Evolutionary conservation across 345 rosid genomes (phyloP), one percentile per base, ranked within the genome.

Genomic region (Populus tremula): DNA sequence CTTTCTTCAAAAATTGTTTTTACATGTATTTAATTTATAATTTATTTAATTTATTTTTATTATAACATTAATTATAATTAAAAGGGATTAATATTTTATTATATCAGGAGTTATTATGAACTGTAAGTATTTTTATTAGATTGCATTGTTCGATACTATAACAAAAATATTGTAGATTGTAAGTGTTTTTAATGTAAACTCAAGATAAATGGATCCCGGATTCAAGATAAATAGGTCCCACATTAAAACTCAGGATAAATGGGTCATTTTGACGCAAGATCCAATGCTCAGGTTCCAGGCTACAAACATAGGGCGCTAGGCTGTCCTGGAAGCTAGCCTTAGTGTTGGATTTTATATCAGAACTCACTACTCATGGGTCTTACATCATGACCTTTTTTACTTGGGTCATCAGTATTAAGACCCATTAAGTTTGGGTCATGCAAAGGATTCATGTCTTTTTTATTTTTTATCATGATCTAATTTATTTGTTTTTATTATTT

Each of bases 111-210:
- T 33, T 33, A 33, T 33, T 0, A 1, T 33, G 5, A 0, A 33
- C 0, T 33, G 5, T 33, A 5, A 33, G 0, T 33, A 0, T 4
- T 33, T 33, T 33, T 33, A 33, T 4, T 33, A 0, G 0, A 33
- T 33, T 33, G 0, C 0, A 33, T 0, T 33, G 36, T 4, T 33
- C 5, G 5, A 0, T 0, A 33, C 0, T 4, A 0, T 33, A 33
- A 0, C 0, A 0, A 33, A 33, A 33, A 33, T 33, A 33, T 0
- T 4, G 0, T 33, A 33, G 5, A 4, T 0, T 33, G 0, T 0
- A 0, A 33, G 5, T 33, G 5, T 0, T 33, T 33, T 33, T 33
- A 3, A 33, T 33, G 0, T 4, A 4, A 0, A 33, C 5, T 33
- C 35, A 33, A 33, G 5, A 33, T 33, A 4, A 33, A 33, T 33